phyloP scores from a whole-genome alignment of 2,329 filamentous ascomycete species.

The Calonectria pseudoturangicola region DNA sequence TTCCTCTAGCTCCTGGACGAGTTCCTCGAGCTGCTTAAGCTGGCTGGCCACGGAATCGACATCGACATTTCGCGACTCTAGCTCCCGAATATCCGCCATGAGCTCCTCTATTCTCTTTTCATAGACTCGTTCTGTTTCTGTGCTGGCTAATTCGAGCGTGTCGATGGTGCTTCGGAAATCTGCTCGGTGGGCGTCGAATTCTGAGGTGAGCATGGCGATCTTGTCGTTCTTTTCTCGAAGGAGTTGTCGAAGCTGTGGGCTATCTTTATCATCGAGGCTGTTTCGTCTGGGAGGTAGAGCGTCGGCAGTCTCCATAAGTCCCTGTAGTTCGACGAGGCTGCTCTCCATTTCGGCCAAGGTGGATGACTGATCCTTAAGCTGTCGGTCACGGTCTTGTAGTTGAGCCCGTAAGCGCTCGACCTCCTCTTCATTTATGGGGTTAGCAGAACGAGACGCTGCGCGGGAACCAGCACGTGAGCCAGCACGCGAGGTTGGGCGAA shows the following conservation, averaged over 20 bases:
- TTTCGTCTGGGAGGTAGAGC: slow-evolving; percentile 65
- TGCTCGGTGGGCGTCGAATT: slow-evolving; percentile 95
- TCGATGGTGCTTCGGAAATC: slow-evolving; percentile 98
- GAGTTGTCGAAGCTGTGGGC: slow-evolving; percentile 84
- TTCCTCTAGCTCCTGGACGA: slow-evolving; percentile 97
- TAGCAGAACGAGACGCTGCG: slow-evolving; percentile 55
- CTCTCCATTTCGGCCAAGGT: slow-evolving; percentile 93
- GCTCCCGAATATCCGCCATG: slow-evolving; percentile 86
- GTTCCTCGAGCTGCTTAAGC: slow-evolving; percentile 94
- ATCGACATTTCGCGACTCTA: slow-evolving; percentile 89
- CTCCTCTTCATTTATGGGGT: slow-evolving; percentile 79
- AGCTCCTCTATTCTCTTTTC: slow-evolving; percentile 93
- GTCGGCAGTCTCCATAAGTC: slow-evolving; percentile 78
- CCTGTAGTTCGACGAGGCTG: slow-evolving; percentile 85
- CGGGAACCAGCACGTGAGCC: slow-evolving; percentile 63
- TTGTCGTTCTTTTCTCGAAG: slow-evolving; percentile 97
- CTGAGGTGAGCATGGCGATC: slow-evolving; percentile 92
- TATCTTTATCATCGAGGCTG: slow-evolving; percentile 81
- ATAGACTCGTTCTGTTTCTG: slow-evolving; percentile 96
- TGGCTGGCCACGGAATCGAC: slow-evolving; percentile 93
- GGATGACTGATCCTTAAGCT: slow-evolving; percentile 90
- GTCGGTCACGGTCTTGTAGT: slow-evolving; percentile 88
- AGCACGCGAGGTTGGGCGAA: slow-evolving; percentile 62
- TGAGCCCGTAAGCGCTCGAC: slow-evolving; percentile 82
- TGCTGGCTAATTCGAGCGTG: slow-evolving; percentile 94